Conservation (phyloP, 2,329 filamentous ascomycete genomes). For the Bimuria novae-zelandiae region DNA sequence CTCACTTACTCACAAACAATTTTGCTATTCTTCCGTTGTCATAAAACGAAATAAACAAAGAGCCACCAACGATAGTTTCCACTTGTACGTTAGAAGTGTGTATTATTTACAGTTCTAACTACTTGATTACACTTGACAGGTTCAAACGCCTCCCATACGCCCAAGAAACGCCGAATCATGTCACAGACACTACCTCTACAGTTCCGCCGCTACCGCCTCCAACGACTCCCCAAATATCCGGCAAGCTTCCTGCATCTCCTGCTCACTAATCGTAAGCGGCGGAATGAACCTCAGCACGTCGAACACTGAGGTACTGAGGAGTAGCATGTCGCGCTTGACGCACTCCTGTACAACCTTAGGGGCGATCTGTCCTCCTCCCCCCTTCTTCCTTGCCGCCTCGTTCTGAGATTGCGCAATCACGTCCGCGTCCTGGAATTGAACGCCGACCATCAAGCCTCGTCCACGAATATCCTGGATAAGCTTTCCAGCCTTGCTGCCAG, state of each 20-base stretch:
- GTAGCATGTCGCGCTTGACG: constrained; percentile 34
- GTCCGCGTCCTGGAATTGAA: constrained; percentile 29
- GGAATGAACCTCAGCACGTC: constrained; percentile 37
- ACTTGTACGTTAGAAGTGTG: no score
- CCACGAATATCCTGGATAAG: constrained; percentile 36
- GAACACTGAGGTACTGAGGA: constrained; percentile 37
- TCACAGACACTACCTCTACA: constrained; percentile 14
- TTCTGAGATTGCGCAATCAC: constrained; percentile 28
- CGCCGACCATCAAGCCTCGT: constrained; percentile 33
- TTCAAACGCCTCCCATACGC: no score
- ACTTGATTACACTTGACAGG: no score
- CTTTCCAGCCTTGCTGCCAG: constrained; percentile 30
- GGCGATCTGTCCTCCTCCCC: constrained; percentile 26
- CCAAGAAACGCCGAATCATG: background rate
- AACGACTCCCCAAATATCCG: constrained; percentile 32
- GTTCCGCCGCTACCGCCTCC: constrained; percentile 31
- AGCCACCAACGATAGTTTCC: no score
- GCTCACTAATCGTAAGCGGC: constrained; percentile 33
- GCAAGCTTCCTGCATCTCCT: constrained; percentile 30
- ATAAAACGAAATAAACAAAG: no score
- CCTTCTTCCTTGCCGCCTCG: constrained; percentile 17
- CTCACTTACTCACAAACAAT: no score
- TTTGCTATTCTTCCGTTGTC: no score
- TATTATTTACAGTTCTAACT: no score
- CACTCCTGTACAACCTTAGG: constrained; percentile 35